A percentile compares a stretch with the other conserved stretches of the same genome.
These are phyloP conservation scores for Fusarium nematophilum DNA, from an alignment of 2,329 filamentous ascomycete genomes.

Conservation along the genomic window DNA sequence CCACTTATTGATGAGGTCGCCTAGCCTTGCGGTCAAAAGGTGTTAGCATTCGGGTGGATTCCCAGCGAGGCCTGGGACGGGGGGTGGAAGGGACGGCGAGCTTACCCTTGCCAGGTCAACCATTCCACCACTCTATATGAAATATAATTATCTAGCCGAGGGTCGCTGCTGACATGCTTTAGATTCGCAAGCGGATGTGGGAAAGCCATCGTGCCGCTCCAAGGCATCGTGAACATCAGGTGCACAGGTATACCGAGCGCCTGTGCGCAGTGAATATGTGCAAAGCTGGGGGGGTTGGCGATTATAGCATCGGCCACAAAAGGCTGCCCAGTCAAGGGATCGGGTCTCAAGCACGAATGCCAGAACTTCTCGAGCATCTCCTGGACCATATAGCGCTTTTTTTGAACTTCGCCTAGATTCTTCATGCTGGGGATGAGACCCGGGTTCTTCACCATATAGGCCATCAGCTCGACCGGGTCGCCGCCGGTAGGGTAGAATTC, in stretches of 20 bases:
- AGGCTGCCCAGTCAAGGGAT: conserved; percentile 38
- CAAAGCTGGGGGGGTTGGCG: conserved; percentile 62
- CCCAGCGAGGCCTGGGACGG: too few species aligned
- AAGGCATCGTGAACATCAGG: conserved; percentile 74
- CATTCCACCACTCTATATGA: conserved; percentile 79
- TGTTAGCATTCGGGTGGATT: not conserved
- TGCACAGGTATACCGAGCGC: conserved; percentile 57
- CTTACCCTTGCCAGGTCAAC: conserved; percentile 78
- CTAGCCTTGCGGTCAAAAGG: conserved; percentile 22
- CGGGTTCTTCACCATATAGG: conserved; percentile 48
- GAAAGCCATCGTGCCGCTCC: conserved; percentile 78
- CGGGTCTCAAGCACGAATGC: conserved; percentile 39
- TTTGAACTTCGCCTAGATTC: conserved; percentile 43
- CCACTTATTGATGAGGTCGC: conserved; percentile 36
- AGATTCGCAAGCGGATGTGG: conserved; percentile 80
- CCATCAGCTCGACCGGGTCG: conserved; percentile 51
- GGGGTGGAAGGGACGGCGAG: not conserved
- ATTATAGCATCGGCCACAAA: conserved; percentile 64
- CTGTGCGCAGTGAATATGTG: conserved; percentile 60
- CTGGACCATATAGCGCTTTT: conserved; percentile 42
- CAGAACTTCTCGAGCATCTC: conserved; percentile 48
- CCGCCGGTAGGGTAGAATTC: conserved; percentile 68
- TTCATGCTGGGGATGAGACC: conserved; percentile 46
- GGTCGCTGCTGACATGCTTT: conserved; percentile 47
- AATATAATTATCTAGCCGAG: conserved; percentile 72